A percentile compares a stretch with the other conserved stretches of the same genome.
phyloP scores from a whole-genome alignment of 768 basidiomycete genomes.

The Rhizopogon vulgaris region DNA sequence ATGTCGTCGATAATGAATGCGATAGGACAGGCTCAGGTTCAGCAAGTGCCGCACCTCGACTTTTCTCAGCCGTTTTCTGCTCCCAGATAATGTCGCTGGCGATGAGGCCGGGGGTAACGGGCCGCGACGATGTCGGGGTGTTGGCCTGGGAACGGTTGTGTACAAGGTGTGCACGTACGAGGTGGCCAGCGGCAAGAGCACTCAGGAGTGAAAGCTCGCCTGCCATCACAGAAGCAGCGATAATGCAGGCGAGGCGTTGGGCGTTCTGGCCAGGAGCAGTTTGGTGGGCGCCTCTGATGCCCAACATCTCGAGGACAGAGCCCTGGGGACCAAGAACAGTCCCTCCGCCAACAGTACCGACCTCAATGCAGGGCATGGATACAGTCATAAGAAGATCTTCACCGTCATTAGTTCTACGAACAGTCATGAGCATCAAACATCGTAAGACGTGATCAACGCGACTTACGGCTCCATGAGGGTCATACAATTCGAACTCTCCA shows the following conservation, averaged over 20 bases:
- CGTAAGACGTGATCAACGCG: conserved; percentile 4
- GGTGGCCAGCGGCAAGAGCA: conserved; percentile 90
- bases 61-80: conserved; percentile 9
- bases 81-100: conserved; percentile 21
- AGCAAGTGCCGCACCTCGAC: background rate
- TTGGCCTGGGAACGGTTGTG: conserved; percentile 84
- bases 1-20: conserved; percentile 32
- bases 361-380: conserved; percentile 99
- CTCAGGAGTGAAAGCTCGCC: conserved; percentile 90
- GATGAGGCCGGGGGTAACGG: conserved; percentile 48
- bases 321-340: conserved; percentile 89
- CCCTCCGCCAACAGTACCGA: conserved; percentile 96
- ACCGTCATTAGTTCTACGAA: conserved; percentile 74
- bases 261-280: conserved; percentile 87
- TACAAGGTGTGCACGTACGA: conserved; percentile 88
- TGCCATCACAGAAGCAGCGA: conserved; percentile 93
- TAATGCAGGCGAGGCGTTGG: conserved; percentile 81
- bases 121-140: conserved; percentile 64
- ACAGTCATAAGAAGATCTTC: conserved; percentile 89
- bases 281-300: conserved; percentile 83
- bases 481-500: conserved; percentile 97
- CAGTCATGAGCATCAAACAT: conserved; percentile 1
- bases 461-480: conserved; percentile 98
- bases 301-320: conserved; percentile 90
- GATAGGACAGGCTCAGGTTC: conserved; percentile 15